Conservation (phyloP, 257 asterid genomes). For the Oldenlandia corymbosa region DNA sequence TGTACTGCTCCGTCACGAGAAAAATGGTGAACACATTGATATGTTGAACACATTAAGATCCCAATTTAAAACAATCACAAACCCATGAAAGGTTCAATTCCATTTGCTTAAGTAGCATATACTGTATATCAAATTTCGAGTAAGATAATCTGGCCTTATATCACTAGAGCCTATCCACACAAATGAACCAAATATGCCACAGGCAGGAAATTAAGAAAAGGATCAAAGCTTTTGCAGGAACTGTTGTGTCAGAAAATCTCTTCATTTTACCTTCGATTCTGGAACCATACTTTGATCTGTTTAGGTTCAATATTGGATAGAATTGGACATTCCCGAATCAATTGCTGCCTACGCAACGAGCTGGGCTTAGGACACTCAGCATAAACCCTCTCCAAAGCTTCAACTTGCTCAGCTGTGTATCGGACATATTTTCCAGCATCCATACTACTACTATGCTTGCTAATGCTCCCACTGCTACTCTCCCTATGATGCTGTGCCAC, state of each 20-base stretch:
- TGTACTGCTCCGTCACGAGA: no score
- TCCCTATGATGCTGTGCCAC: conserved; percentile 77
- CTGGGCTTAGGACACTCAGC: conserved; percentile 90
- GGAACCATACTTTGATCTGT: conserved; percentile 98
- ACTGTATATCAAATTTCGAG: no score
- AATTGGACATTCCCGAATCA: conserved; percentile 81
- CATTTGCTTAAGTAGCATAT: no score
- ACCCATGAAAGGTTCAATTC: neutral
- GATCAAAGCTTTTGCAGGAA: neutral
- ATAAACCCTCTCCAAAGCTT: conserved; percentile 88
- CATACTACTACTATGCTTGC: conserved; percentile 42
- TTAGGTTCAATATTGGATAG: conserved; percentile 80
- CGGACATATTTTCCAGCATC: conserved; percentile 86
- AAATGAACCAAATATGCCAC: neutral
- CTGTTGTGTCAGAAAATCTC: neutral
- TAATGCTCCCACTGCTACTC: conserved; percentile 73
- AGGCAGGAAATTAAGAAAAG: neutral
- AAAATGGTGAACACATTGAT: no score
- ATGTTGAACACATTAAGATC: neutral
- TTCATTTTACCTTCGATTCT: conserved; percentile 70
- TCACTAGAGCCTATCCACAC: neutral
- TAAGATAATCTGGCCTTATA: neutral
- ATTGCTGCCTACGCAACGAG: conserved; percentile 78
- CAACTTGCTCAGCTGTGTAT: conserved; percentile 90
- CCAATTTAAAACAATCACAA: conserved; percentile 1